Base-by-base conservation (phyloP, 257 asterid genomes). In the Solanum lignicaule region DNA sequence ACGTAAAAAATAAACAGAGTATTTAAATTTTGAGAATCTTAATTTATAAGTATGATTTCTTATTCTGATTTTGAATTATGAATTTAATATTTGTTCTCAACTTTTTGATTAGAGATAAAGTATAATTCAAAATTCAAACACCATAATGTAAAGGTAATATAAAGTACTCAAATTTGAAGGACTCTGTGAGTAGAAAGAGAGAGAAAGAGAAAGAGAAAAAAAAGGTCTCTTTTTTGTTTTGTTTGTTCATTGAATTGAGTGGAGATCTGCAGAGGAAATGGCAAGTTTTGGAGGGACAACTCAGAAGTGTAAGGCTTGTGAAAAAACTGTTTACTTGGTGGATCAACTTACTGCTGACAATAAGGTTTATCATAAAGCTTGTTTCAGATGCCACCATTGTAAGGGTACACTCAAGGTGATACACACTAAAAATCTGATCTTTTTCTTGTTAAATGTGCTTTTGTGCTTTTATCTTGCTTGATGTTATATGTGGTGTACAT, bases 321-420 rank as follows among this genome's bases (percentile, higher is more conserved):
- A 91, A 33, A 94, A 93, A 93, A 94, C 98, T 23, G 95, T 94
- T 4, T 94, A 94, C 87, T 91, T 94, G 88, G 95, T 94, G 91
- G 96, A 94, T 91, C 91, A 93, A 83, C 95, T 94, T 86, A 86
- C 93, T 48, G 93, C 94, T 79, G 95, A 94, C 87, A 92, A 88
- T 88, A 94, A 91, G 83, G 92, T 93, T 16, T 93, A 93, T 91
- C 98, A 94, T 91, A 94, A 89, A 91, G 92, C 96, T 87, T 94
- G 98, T 88, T 94, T 94, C 55, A 93, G 96, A 89, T 94, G 98
- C 88, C 93, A 93, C 90, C 98, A 94, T 75, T 94, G 98, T 89
- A 94, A 89, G 88, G 94, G 96, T 69, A 94, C 98, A 62, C 96
- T 94, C 84, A 94, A 94, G 96, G 98, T 92, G 39, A 29, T 81